Conservation (phyloP, 1,284 basidiomycete genomes). For the Trichosporon sp. region DNA sequence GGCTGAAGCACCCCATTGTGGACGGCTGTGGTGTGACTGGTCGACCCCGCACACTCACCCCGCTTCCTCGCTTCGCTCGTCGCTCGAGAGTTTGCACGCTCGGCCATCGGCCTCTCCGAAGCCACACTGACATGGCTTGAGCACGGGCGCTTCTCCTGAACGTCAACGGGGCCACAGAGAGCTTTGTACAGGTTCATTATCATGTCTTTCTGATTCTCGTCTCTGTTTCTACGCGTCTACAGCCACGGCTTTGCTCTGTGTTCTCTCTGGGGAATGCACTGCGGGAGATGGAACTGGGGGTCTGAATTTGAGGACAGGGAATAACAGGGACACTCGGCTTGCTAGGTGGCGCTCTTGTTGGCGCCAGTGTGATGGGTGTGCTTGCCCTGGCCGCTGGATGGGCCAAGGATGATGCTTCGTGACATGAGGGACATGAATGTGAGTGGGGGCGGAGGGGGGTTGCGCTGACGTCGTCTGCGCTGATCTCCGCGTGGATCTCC, state of each 20-base stretch:
- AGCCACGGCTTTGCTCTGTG: background rate
- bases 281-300: background rate
- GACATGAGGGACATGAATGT: background rate
- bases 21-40: background rate
- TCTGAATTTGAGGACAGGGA: background rate
- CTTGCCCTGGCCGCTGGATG: background rate
- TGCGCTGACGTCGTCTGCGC: background rate
- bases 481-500: background rate
- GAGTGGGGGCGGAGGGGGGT: background rate
- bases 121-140: background rate
- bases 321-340: background rate
- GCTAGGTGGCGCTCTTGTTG: no score
- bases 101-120: background rate
- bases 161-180: background rate
- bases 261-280: background rate
- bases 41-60: background rate
- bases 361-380: background rate
- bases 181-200: background rate
- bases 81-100: background rate
- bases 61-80: no score
- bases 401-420: conserved; percentile 5
- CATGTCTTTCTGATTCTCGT: background rate
- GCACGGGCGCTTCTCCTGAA: background rate
- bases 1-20: background rate
- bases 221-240: conserved; percentile 2